Base-by-base conservation (phyloP, 768 basidiomycete genomes). In the Mrakia frigida region DNA sequence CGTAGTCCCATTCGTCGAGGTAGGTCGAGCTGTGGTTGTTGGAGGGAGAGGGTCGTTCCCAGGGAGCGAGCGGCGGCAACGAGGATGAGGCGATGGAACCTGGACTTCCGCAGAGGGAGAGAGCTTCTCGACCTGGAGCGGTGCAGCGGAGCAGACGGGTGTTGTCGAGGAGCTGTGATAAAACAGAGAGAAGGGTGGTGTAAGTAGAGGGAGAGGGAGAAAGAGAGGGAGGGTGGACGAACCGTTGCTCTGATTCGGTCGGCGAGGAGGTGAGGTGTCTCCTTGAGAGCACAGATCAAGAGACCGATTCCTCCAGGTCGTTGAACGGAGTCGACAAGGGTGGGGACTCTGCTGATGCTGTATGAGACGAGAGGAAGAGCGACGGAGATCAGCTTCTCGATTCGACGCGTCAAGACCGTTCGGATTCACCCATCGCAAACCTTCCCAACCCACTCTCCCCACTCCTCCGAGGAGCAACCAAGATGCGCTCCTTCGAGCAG, bases 291-390 rank as follows among this genome's bases (percentile, higher is more conserved):
- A 14, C 65, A 68, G 21, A 68, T 23, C 23, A 68, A 37, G 65
- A 68, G 37, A 23, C 65, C 65, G 23, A 68, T 25, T 23, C 65
- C 65, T 37, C 65, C 65, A 7, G 65, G 65, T 41, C 65, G 39
- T 23, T 68, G 65, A 7, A 68, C 37, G 18, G 65, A 39, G 25
- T 39, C 65, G 37, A 68, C 65, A 23, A 68, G 65, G 65, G 65
- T 21, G 0, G 65, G 65, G 2, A 41, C 37, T 13, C 37, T 43
- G 65, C 37, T 68, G 35, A 68, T 23, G n/a, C 56, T 56, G 28
- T 7, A 56, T 1, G 13, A 56, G 18, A 25, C 3, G n/a, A 56
- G 56, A 56, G n/a, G 6, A 25, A 25, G n/a, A n/a, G 11, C 56
- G 56, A 56, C 43, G n/a, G 46, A 50, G 46, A 18, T 56, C 56